These are phyloP conservation scores for Cystobasidium ongulense DNA, from an alignment of 768 basidiomycete genomes.

Conservation along the genomic window DNA sequence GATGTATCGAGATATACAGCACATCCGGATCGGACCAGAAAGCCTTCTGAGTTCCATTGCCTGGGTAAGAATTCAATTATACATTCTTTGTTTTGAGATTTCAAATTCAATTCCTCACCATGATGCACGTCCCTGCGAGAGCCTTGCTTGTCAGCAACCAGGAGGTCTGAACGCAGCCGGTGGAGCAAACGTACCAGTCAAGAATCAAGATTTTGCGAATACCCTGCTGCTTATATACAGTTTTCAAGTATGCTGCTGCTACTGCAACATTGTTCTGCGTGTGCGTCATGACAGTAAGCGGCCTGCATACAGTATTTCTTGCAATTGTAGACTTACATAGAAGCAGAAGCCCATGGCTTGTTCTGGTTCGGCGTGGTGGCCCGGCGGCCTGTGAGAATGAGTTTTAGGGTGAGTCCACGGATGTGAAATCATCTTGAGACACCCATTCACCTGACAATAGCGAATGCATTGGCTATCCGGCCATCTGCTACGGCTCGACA, in stretches of 20 bases:
- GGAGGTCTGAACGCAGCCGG: background rate
- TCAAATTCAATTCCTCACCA: conserved; percentile 50
- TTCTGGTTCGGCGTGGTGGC: conserved; percentile 96
- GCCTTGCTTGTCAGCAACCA: background rate
- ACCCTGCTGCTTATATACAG: conserved; percentile 48
- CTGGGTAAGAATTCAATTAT: conserved; percentile 48
- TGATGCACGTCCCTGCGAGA: conserved; percentile 85
- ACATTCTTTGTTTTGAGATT: background rate
- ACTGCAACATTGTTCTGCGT: conserved; percentile 83
- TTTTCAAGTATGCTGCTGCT: conserved; percentile 74
- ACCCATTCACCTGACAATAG: conserved; percentile 63
- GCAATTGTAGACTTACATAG: conserved; percentile 49
- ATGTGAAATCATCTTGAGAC: background rate
- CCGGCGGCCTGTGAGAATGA: conserved; percentile 56
- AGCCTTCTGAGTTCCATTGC: conserved; percentile 93
- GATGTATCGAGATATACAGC: conserved; percentile 87
- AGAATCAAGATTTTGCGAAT: conserved; percentile 79
- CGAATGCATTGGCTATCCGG: conserved; percentile 75
- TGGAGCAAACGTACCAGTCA: conserved; percentile 65
- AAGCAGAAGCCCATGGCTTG: conserved; percentile 99
- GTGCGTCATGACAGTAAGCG: no score
- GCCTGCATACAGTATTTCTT: background rate
- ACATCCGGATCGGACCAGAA: conserved; percentile 88
- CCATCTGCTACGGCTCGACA: conserved; percentile 73
- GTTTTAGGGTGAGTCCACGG: background rate